Base-by-base conservation (phyloP, 1,284 basidiomycete species). In the Apiotrichum porosum region DNA sequence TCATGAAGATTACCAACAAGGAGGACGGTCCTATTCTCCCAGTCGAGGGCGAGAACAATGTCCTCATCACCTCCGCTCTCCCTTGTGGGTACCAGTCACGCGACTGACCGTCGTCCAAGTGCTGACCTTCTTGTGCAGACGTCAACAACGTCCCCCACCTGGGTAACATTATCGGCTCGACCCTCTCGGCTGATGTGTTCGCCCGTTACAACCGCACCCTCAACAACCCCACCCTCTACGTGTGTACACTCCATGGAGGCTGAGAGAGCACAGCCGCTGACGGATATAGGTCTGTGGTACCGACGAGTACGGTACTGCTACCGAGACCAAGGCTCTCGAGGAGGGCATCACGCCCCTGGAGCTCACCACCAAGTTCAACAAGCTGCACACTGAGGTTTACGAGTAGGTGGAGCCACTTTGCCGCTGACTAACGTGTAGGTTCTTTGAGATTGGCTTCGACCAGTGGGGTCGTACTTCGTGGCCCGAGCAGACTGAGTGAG, bases 61-160 rank as follows among this genome's bases (percentile, higher is more conserved):
- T 97, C 42, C 78, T 99, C 34, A 85, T 98, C 68, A 97, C 95
- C 9, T 97, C 92, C 51, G 94, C 95, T 32, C 76, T 99, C 46
- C 95, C 95, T 13, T 99, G 75, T 76, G 41, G 60, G 73, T 45
- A 28, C 26, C 26, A 28, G 8, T 28, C 26, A 28, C 2, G 17
- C 17, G 14, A 21, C 34, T 8, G 34, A 15, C 33, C 12, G 14
- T 26, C 12, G 10, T n/a, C 12, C 13, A 34, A 22, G 28, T 26
- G 26, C 52, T 42, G 33, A 48, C 37, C 26, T n/a, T 21, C 9
- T 9, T 4, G 26, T 28, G 14, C 54, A 75, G 73, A 94, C 69
- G 97, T 95, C 72, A 99, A 99, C 75, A 99, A 98, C 68, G 94
- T 97, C 14, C 95, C 95, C 21, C 95, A 99, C 78, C 82, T 99